These are phyloP conservation scores for Coemansia sp. DNA, from an alignment of 371 early-diverging fungal species.

Conservation along the genomic window DNA sequence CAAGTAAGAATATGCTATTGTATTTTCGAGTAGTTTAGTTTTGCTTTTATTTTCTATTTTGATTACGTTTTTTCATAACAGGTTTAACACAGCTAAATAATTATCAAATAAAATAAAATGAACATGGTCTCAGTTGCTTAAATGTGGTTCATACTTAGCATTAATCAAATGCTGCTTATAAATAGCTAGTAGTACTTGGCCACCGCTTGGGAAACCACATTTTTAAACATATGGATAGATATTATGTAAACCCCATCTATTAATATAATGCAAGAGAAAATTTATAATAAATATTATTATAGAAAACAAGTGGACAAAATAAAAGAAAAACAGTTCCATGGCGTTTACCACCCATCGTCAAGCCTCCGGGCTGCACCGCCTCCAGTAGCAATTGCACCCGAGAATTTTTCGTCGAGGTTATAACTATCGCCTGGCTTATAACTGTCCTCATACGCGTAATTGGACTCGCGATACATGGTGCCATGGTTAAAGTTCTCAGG, in stretches of 20 bases:
- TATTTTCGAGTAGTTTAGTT: background rate
- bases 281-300: slow-evolving; percentile 3
- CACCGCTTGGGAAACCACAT: too few species aligned
- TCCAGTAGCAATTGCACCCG: background rate
- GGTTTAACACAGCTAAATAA: too few species aligned
- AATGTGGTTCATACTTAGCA: too few species aligned
- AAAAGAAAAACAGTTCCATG: background rate
- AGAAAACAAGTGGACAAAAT: background rate
- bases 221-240: too few species aligned
- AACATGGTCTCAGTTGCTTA: too few species aligned
- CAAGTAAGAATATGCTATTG: too few species aligned
- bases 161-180: too few species aligned
- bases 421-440: background rate
- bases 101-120: too few species aligned
- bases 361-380: background rate
- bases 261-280: too few species aligned
- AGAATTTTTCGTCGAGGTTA: background rate
- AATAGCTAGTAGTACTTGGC: too few species aligned
- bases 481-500: background rate
- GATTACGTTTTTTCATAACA: too few species aligned
- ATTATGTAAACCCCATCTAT: too few species aligned
- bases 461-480: background rate
- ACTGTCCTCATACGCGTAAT: background rate
- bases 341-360: background rate
- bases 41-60: background rate